Base-by-base conservation (phyloP, 441 rosid genomes). In the Syzygium malaccense region DNA sequence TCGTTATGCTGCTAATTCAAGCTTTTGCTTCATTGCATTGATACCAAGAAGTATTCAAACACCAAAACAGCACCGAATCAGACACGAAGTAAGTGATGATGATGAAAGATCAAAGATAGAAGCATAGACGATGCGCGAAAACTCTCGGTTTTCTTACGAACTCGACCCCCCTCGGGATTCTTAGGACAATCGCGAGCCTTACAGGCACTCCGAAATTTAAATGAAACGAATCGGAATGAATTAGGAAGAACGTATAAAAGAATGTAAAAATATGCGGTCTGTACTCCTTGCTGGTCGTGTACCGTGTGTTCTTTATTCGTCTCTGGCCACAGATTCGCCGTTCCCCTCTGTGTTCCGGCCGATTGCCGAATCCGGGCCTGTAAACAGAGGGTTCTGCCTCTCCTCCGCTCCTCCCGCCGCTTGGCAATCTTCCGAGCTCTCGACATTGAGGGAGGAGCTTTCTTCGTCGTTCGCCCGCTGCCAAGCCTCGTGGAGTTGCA, bases 401-500 rank as follows among this genome's bases (percentile, higher is more conserved):
- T 83, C 93, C 55, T 90, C 89, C 0, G 87, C 90, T 86, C 87
- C 92, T 87, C 78, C 60, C 88, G 92, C 88, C 89, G 4, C 0
- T 90, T 91, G 88, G 91, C 93, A 66, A 92, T 91, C 64, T 94
- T 92, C 5, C 93, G 88, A 89, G 91, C 58, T 78, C 49, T 78
- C 48, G 7, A 62, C 8, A 26, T 0, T 8, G 83, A 75, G n/a
- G 83, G 62, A 88, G 71, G 94, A 92, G 90, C 91, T 88, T 55
- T 90, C 93, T 48, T 87, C 85, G 20, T 87, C 88, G 87, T 89
- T 91, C 84, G 92, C 78, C 2, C 80, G 92, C 55, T 92, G 37
- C 99, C 98, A 97, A 86, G 95, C 95, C 88, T 95, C 95, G 12
- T 97, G 98, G 88, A 97, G 93, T 88, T 96, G 99, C 92, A 95